These are phyloP conservation scores for Biancaea sappan DNA, from an alignment of 306 rosid genomes.

Conservation along the genomic window DNA sequence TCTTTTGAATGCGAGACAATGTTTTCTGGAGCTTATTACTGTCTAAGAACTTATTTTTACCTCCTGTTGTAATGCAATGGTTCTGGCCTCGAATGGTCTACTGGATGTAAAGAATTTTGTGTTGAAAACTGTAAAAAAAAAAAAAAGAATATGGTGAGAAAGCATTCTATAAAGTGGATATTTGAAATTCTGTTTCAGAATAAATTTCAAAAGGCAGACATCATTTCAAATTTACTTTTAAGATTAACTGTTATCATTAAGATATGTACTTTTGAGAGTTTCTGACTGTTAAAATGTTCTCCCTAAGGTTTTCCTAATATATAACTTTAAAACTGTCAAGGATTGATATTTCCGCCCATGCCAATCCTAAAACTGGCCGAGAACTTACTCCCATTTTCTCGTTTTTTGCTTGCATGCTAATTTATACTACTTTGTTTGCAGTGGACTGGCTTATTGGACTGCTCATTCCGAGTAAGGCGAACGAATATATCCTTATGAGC, in stretches of 20 bases:
- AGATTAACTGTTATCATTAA: slow-evolving; percentile 2
- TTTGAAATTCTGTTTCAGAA: slow-evolving; percentile 22
- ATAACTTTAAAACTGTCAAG: background rate
- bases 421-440: slow-evolving; percentile 39
- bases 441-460: slow-evolving; percentile 96
- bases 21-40: slow-evolving; percentile 9
- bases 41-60: slow-evolving; percentile 10
- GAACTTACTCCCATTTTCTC: background rate
- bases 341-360: background rate
- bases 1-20: slow-evolving; percentile 6
- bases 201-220: slow-evolving; percentile 10
- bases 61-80: slow-evolving; percentile 6
- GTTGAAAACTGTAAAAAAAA: background rate
- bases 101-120: background rate
- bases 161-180: background rate
- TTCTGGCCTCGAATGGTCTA: background rate
- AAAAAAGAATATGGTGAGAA: background rate
- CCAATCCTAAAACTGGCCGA: background rate
- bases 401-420: slow-evolving; percentile 3
- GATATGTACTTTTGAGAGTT: background rate
- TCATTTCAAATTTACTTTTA: slow-evolving; percentile 16
- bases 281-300: background rate
- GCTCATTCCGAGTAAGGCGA: slow-evolving; percentile 73
- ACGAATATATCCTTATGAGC: slow-evolving; percentile 32
- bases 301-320: background rate